Percentiles rank a stretch among this genome's conserved stretches.
These are phyloP conservation scores for Colletotrichum euphorbiae DNA, from an alignment of 2,329 filamentous ascomycete species.

Conservation along the genomic window DNA sequence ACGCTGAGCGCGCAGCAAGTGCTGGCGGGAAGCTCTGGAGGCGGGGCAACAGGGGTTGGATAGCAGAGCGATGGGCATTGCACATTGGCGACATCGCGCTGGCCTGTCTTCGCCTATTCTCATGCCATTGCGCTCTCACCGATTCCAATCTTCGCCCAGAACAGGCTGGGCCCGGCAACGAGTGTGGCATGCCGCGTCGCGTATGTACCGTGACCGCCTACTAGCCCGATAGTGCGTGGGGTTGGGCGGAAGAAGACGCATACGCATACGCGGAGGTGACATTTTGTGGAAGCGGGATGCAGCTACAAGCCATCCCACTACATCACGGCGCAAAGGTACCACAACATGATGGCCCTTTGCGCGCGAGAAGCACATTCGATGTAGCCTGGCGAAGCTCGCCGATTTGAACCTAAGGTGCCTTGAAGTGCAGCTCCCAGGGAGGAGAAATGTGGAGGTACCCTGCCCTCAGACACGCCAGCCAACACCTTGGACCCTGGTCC, in stretches of 20 bases:
- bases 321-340: not conserved
- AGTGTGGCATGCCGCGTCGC: conserved; percentile 18
- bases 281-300: conserved; percentile 26
- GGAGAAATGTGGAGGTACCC: conserved; percentile 27
- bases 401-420: conserved; percentile 14
- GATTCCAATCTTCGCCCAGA: conserved; percentile 6
- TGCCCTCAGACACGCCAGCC: conserved; percentile 35
- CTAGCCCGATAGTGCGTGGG: conserved; percentile 27
- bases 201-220: conserved; percentile 24
- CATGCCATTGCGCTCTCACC: conserved; percentile 19
- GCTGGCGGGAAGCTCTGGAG: conserved; percentile 22
- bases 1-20: conserved; percentile 25
- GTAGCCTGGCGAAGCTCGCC: conserved; percentile 18
- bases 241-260: conserved; percentile 8
- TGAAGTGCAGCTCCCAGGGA: conserved; percentile 5
- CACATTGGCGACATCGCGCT: conserved; percentile 5
- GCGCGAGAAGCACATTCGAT: conserved; percentile 8
- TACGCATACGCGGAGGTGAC: conserved; percentile 20
- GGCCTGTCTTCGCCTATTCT: conserved; percentile 7
- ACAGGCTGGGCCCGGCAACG: not conserved
- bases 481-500: conserved; percentile 28
- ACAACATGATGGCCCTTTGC: conserved; percentile 1
- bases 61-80: not conserved
- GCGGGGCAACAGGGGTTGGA: conserved; percentile 33
- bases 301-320: conserved; percentile 14